Percentiles rank a stretch among this genome's conserved stretches.
phyloP scores from a whole-genome alignment of 768 basidiomycete genomes.

The Lyophyllum shimeji region DNA sequence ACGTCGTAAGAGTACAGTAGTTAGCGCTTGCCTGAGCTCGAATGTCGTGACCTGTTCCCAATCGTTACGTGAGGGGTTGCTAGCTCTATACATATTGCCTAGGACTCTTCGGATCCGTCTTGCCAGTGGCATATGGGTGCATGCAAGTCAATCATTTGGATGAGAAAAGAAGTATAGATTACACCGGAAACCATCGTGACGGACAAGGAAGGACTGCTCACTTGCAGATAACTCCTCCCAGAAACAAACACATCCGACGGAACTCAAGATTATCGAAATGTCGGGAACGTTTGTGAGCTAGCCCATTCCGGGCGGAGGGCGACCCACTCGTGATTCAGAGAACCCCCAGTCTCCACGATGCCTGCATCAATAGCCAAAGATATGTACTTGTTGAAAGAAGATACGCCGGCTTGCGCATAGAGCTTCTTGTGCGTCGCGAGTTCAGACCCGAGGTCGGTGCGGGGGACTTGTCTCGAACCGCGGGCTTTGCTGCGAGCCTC shows the following conservation, averaged over 20 bases:
- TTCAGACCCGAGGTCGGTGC: constrained; percentile 17
- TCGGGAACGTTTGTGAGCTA: neutral
- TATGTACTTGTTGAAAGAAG: constrained; percentile 22
- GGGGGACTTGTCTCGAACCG: neutral
- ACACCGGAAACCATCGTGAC: too few species aligned
- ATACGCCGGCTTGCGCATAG: constrained; percentile 21
- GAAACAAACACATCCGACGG: too few species aligned
- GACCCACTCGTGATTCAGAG: constrained; percentile 21
- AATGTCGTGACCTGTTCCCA: too few species aligned
- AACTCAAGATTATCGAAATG: neutral
- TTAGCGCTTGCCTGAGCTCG: too few species aligned
- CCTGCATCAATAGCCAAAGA: constrained; percentile 21
- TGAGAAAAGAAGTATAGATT: too few species aligned
- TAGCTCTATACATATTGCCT: too few species aligned
- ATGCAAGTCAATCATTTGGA: too few species aligned
- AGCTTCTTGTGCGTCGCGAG: constrained; percentile 17
- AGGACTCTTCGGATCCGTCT: too few species aligned
- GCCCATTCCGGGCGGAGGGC: constrained; percentile 19
- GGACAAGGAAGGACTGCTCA: neutral
- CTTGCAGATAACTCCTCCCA: neutral
- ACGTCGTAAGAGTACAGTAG: too few species aligned
- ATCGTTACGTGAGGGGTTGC: too few species aligned
- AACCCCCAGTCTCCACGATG: constrained; percentile 22
- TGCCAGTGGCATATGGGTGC: too few species aligned
- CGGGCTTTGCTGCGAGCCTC: constrained; percentile 2